Percentiles rank a stretch among this genome's conserved stretches.
Conservation (phyloP, 352 stramenopile species). For the Pythium dissimile region DNA sequence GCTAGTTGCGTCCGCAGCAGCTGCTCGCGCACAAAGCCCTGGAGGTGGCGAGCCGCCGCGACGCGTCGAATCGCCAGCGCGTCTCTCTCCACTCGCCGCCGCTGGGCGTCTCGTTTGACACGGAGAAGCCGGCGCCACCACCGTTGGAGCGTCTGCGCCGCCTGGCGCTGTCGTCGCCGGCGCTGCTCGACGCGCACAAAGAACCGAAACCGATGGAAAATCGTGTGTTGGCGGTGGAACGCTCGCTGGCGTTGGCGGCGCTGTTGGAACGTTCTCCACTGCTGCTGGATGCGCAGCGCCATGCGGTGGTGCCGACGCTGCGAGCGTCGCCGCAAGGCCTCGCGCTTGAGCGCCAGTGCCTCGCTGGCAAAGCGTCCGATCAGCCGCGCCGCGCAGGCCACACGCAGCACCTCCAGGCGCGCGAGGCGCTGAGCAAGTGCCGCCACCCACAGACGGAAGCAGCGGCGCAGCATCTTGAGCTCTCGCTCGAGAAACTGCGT, state of each 20-base stretch:
- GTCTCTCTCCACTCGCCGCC: background rate
- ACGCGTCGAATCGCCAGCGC: constrained; percentile 20
- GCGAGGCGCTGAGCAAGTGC: constrained; percentile 20
- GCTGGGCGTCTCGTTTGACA: background rate
- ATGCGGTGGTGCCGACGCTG: background rate
- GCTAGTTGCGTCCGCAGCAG: constrained; percentile 33
- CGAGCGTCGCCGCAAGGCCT: background rate
- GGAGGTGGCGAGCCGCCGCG: constrained; percentile 30
- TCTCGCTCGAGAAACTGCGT: constrained; percentile 51
- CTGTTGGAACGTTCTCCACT: constrained; percentile 1
- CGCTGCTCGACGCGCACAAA: constrained; percentile 31
- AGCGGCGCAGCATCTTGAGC: constrained; percentile 64
- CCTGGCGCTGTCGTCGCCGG: constrained; percentile 16
- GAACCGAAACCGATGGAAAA: constrained; percentile 44
- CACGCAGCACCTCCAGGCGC: background rate
- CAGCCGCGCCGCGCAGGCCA: background rate
- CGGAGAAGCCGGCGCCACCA: constrained; percentile 36
- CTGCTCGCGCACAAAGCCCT: constrained; percentile 43
- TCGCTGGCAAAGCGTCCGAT: constrained; percentile 6
- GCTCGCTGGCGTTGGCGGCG: background rate
- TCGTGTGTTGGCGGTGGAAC: constrained; percentile 39
- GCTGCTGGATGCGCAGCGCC: constrained; percentile 1
- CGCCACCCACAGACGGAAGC: constrained; percentile 38
- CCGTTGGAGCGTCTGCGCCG: constrained; percentile 32
- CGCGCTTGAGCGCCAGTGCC: background rate